Percentiles rank a stretch among this genome's conserved stretches.
Evolutionary conservation across 2,329 filamentous ascomycete species (phyloP).

Genomic region (Trichoderma lentiforme): DNA sequence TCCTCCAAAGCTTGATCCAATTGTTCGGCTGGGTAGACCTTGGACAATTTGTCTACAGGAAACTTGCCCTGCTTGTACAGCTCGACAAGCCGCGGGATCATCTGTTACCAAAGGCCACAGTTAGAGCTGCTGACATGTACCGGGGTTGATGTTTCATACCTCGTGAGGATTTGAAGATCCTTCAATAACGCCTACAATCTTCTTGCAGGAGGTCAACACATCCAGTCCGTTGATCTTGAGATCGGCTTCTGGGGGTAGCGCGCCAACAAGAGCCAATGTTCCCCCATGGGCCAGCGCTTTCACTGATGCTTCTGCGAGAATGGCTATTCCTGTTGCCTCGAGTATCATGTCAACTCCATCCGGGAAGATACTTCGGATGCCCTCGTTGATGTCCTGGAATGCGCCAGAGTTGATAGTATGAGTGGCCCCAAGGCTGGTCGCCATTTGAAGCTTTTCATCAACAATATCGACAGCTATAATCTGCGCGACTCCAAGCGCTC

Average conservation of each 20-base stretch:
- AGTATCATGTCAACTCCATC: neutral
- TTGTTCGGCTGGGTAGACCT: neutral
- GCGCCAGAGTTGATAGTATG: neutral
- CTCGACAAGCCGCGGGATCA: neutral
- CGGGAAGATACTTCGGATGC: neutral
- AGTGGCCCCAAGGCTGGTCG: neutral
- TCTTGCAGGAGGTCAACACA: neutral
- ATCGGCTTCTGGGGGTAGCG: neutral
- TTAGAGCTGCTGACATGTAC: neutral
- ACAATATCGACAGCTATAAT: neutral
- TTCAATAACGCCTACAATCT: neutral
- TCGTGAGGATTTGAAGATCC: neutral
- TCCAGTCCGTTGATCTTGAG: neutral
- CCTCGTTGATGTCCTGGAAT: neutral
- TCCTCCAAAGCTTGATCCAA: neutral
- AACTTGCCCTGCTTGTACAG: neutral
- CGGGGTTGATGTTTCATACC: neutral
- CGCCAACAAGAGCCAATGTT: neutral
- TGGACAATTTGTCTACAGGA: neutral
- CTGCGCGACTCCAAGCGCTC: neutral
- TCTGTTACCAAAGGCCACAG: neutral
- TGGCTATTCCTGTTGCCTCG: neutral
- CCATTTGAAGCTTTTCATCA: neutral
- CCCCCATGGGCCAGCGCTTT: neutral
- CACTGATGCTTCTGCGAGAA: neutral